A percentile compares a stretch with the other conserved stretches of the same genome.
Conservation (phyloP, 2,329 filamentous ascomycete genomes). For the Trichophyton verrucosum region DNA sequence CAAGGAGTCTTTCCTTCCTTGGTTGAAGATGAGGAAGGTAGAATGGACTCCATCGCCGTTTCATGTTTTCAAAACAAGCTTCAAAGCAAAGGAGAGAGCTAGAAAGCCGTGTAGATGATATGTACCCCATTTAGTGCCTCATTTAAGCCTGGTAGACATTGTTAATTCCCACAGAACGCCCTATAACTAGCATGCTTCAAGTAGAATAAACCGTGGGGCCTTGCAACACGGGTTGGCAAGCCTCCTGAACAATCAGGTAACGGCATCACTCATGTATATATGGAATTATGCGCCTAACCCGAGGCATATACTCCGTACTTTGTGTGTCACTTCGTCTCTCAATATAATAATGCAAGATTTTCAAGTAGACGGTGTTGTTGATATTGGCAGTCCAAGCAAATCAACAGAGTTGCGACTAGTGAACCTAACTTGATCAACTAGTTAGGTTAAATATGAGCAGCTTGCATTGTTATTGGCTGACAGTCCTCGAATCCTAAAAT, state of each 20-base stretch:
- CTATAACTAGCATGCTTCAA: neutral
- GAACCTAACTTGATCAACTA: no score
- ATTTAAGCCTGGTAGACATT: neutral
- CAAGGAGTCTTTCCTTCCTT: neutral
- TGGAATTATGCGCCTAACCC: no score
- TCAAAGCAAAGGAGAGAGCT: neutral
- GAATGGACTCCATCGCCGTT: neutral
- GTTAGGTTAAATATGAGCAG: no score
- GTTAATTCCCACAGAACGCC: neutral
- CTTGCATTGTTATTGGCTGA: no score
- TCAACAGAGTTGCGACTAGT: no score
- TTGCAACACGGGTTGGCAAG: neutral
- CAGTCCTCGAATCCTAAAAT: no score
- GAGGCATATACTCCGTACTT: neutral
- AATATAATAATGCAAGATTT: neutral
- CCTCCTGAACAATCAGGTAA: neutral
- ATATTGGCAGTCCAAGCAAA: no score
- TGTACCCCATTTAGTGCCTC: no score
- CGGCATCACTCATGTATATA: neutral
- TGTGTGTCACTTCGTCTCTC: neutral
- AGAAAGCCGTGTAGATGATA: no score
- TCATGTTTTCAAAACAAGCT: neutral
- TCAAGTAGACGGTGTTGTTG: no score
- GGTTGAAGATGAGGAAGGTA: neutral
- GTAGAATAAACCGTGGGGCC: neutral